Evolutionary conservation across 352 stramenopile genomes (phyloP).

Genomic region (Phytopythium delawarense): DNA sequence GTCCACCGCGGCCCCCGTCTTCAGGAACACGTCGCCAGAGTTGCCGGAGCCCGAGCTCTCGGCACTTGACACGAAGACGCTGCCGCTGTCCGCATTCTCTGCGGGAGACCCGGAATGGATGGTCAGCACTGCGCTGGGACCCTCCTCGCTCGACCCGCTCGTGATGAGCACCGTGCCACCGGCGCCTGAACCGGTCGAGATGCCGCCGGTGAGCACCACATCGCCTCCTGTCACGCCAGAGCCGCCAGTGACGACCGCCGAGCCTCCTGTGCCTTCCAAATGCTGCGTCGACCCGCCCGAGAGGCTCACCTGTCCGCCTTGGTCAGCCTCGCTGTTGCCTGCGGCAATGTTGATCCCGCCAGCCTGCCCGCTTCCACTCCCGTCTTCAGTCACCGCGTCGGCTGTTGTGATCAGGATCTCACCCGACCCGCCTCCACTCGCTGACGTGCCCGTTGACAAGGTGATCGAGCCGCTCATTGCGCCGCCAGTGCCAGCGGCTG

Average conservation of each 20-base stretch:
- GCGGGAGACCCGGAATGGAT: not conserved
- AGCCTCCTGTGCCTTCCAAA: slow-evolving; percentile 2
- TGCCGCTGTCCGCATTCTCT: not conserved
- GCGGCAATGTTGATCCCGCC: slow-evolving; percentile 27
- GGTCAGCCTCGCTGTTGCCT: slow-evolving; percentile 11
- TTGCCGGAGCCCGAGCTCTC: slow-evolving; percentile 19
- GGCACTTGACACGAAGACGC: slow-evolving; percentile 3
- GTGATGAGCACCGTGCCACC: slow-evolving; percentile 20
- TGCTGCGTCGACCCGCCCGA: not conserved
- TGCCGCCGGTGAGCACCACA: slow-evolving; percentile 27
- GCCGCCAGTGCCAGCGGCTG: slow-evolving; percentile 12
- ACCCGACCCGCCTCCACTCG: slow-evolving; percentile 14
- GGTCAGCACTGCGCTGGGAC: not conserved
- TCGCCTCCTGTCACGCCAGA: slow-evolving; percentile 15
- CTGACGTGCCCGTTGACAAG: slow-evolving; percentile 11
- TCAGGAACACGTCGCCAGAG: slow-evolving; percentile 32
- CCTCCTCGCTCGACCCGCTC: slow-evolving; percentile 10
- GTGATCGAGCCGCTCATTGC: slow-evolving; percentile 16
- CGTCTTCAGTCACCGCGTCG: not conserved
- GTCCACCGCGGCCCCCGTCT: slow-evolving; percentile 22
- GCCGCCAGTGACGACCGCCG: slow-evolving; percentile 10
- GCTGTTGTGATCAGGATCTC: slow-evolving; percentile 28
- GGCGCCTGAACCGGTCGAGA: slow-evolving; percentile 5
- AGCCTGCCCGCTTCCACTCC: slow-evolving; percentile 9
- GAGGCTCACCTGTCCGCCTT: slow-evolving; percentile 2